Percentiles rank a stretch among this genome's conserved stretches.
phyloP scores from a whole-genome alignment of 148 eudicot species.

The Rhododendron williamsianum region DNA sequence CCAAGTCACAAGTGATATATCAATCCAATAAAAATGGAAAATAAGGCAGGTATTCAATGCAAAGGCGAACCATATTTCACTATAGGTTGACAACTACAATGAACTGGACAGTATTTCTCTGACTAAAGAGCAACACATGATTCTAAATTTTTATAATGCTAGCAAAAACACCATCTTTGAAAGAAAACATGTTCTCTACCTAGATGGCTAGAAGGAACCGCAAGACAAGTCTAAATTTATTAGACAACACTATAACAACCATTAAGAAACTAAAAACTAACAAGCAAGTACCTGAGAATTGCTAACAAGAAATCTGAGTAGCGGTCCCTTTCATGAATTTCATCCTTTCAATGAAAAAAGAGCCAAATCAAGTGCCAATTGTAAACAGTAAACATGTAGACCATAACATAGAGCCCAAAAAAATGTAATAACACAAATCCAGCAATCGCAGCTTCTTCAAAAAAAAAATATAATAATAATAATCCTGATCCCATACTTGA shows the following conservation, averaged over 20 bases:
- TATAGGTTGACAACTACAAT: not conserved
- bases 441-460: not conserved
- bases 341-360: constrained; percentile 56
- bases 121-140: not conserved
- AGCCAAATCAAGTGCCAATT: not conserved
- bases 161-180: not conserved
- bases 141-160: not conserved
- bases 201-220: not conserved
- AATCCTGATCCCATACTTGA: not conserved
- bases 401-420: not conserved
- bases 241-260: not conserved
- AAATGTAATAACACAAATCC: not conserved
- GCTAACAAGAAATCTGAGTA: constrained; percentile 88
- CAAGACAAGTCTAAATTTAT: not conserved
- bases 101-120: not conserved
- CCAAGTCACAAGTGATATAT: not conserved
- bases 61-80: not conserved
- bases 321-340: constrained; percentile 96
- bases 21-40: not conserved
- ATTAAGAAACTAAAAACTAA: not conserved
- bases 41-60: not conserved
- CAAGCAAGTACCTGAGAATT: constrained; percentile 63
- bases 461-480: not conserved
- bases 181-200: not conserved
- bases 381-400: not conserved